phyloP scores from a whole-genome alignment of 495 filamentous ascomycete genomes.

The Xylaria scruposa region DNA sequence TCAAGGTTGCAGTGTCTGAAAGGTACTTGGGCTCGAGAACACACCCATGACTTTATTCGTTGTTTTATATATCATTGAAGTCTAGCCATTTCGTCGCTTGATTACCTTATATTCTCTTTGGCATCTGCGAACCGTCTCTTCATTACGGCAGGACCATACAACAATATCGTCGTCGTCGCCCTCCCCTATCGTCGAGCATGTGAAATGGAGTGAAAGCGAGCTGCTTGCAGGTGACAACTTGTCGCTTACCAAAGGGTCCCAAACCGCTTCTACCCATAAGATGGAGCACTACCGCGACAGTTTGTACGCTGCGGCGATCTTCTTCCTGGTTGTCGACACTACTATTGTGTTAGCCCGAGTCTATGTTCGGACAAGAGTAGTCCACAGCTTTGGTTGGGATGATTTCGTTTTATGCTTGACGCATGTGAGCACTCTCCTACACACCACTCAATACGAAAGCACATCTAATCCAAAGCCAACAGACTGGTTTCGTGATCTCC shows the following conservation, averaged over 20 bases:
- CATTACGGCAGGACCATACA: not conserved
- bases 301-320: constrained; percentile 32
- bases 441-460: not conserved
- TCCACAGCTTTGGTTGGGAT: constrained; percentile 38
- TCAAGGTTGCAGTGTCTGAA: constrained; percentile 7
- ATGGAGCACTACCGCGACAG: constrained; percentile 34
- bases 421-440: constrained; percentile 29
- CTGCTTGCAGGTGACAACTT: constrained; percentile 14
- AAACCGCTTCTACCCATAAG: constrained; percentile 6
- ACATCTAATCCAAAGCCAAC: not conserved
- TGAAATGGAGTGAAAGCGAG: constrained; percentile 15
- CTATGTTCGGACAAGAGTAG: constrained; percentile 36
- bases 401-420: constrained; percentile 38
- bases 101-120: not conserved
- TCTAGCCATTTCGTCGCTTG: not conserved
- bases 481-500: constrained; percentile 39
- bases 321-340: constrained; percentile 36
- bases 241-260: constrained; percentile 13
- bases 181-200: not conserved
- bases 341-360: constrained; percentile 33
- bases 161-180: not conserved
- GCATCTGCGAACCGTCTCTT: not conserved
- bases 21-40: not conserved
- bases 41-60: constrained; percentile 1
- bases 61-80: constrained; percentile 3